Evolutionary conservation across 768 basidiomycete genomes (phyloP).

Genomic region (Nidularia pulvinata): DNA sequence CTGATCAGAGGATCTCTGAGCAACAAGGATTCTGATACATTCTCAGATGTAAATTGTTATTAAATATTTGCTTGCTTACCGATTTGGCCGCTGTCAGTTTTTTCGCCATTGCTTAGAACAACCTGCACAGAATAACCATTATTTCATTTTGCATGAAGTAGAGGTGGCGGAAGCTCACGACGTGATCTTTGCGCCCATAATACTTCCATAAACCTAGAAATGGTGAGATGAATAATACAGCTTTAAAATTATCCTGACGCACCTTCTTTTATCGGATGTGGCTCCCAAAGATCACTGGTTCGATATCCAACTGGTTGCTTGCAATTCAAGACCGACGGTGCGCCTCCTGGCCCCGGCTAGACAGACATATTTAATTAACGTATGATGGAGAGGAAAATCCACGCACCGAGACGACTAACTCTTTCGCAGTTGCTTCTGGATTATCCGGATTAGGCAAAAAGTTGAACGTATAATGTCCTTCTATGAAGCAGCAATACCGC

Average conservation of each 20-base stretch:
- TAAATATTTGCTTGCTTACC: constrained; percentile 3
- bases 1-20: constrained; percentile 11
- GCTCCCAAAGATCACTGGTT: constrained; percentile 14
- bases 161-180: constrained; percentile 8
- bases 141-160: not conserved
- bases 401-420: not conserved
- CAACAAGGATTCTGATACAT: constrained; percentile 13
- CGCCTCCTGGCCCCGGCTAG: constrained; percentile 9
- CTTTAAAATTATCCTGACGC: not conserved
- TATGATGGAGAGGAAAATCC: not conserved
- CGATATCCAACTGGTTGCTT: constrained; percentile 13
- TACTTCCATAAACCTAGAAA: constrained; percentile 10
- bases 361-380: not conserved
- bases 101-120: constrained; percentile 25
- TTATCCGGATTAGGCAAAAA: not conserved
- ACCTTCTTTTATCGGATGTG: constrained; percentile 12
- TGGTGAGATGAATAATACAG: too few species aligned
- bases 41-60: not conserved
- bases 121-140: constrained; percentile 7
- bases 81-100: constrained; percentile 22
- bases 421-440: not conserved
- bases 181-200: constrained; percentile 13
- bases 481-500: not conserved
- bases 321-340: constrained; percentile 15
- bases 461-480: not conserved